Evolutionary conservation across 2,329 filamentous ascomycete genomes (phyloP).

Genomic region (Thelonectria rubi): DNA sequence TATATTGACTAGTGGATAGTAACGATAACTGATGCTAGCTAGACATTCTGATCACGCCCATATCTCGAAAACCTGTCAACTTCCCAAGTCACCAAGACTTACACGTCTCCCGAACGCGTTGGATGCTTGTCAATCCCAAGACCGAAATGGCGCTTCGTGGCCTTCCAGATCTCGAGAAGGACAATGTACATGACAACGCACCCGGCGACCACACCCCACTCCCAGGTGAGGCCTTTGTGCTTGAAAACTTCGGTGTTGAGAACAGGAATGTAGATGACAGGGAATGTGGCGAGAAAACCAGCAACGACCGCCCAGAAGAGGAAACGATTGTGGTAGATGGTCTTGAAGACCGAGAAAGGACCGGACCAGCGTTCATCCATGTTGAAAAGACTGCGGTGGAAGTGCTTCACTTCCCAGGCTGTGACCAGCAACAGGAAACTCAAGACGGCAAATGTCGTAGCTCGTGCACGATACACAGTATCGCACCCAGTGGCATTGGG

Average conservation of each 20-base stretch:
- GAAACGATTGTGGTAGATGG: conserved; percentile 75
- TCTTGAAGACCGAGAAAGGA: conserved; percentile 61
- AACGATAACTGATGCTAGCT: conserved; percentile 39
- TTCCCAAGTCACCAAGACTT: conserved; percentile 20
- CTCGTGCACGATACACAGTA: conserved; percentile 70
- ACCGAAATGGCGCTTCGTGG: conserved; percentile 63
- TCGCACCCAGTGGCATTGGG: conserved; percentile 59
- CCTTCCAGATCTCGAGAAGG: conserved; percentile 76
- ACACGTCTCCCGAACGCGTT: conserved; percentile 33
- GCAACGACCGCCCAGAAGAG: conserved; percentile 70
- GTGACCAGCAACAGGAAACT: conserved; percentile 74
- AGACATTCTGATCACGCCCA: conserved; percentile 39
- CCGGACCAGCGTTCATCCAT: conserved; percentile 66
- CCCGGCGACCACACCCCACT: conserved; percentile 74
- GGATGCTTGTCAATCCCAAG: conserved; percentile 46
- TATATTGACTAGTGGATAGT: conserved; percentile 44
- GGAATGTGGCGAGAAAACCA: conserved; percentile 68
- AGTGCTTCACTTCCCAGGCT: conserved; percentile 79
- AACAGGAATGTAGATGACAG: conserved; percentile 72
- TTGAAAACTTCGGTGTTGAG: conserved; percentile 75
- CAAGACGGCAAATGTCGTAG: conserved; percentile 74
- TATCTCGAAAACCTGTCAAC: conserved; percentile 46
- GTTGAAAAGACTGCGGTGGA: conserved; percentile 73
- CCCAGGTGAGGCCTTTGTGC: conserved; percentile 73
- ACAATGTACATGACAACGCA: conserved; percentile 67